phyloP scores from a whole-genome alignment of 768 basidiomycete species.

The Tricholoma hemisulphureum region DNA sequence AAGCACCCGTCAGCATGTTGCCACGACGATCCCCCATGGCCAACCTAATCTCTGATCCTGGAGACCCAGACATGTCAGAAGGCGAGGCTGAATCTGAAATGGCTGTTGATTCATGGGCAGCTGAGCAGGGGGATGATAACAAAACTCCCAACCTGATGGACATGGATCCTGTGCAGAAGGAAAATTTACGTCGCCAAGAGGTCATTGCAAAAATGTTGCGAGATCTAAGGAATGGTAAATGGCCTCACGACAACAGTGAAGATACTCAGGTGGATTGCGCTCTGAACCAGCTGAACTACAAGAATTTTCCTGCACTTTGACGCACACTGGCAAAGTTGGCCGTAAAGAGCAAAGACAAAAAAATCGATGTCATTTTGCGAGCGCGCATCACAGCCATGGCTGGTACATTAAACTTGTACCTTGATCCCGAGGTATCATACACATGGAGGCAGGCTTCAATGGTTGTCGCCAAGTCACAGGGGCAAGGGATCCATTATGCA shows the following conservation, averaged over 20 bases:
- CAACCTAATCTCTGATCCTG: no score
- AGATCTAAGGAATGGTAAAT: neutral
- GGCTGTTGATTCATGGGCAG: no score
- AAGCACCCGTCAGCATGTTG: no score
- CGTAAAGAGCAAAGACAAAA: constrained; percentile 12
- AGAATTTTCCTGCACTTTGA: no score
- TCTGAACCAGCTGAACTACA: no score
- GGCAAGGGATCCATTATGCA: constrained; percentile 7
- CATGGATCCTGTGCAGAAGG: no score
- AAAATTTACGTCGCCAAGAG: neutral
- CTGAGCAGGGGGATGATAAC: no score
- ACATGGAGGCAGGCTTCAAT: constrained; percentile 13
- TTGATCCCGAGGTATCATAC: no score
- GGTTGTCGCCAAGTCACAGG: constrained; percentile 13
- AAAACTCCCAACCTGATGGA: no score
- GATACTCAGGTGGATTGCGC: neutral
- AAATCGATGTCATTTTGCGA: constrained; percentile 17
- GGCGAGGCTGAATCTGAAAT: no score
- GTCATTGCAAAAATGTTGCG: neutral
- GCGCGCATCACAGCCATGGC: constrained; percentile 13
- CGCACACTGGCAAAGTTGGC: neutral
- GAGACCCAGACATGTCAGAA: no score
- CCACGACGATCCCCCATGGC: no score
- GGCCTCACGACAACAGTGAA: neutral
- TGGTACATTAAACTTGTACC: constrained; percentile 14